Percentiles rank a stretch among this genome's conserved stretches.
Conservation (phyloP, 108 stramenopile genomes). For the Cylindrotheca fusiformis region DNA sequence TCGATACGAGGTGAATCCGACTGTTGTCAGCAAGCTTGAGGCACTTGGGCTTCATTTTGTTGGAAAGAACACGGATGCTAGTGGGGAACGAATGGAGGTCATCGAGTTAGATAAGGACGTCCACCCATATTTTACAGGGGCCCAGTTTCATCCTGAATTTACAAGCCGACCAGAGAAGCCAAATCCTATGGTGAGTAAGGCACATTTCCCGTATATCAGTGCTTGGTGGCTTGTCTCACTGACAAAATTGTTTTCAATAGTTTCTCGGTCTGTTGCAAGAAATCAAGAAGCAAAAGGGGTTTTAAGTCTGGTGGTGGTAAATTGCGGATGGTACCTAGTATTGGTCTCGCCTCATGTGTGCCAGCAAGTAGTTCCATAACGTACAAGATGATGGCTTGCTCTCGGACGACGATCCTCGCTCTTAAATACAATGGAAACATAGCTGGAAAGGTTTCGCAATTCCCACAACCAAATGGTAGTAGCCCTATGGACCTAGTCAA, state of each 20-base stretch:
- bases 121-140: slow-evolving; percentile 96
- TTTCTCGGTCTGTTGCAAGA: slow-evolving; percentile 91
- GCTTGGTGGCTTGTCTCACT: background rate
- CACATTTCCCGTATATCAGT: background rate
- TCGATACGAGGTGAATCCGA: slow-evolving; percentile 99
- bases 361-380: too few species aligned
- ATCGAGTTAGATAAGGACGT: slow-evolving; percentile 76
- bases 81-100: slow-evolving; percentile 95
- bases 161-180: slow-evolving; percentile 90
- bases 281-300: slow-evolving; percentile 50
- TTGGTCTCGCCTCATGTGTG: too few species aligned
- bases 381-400: too few species aligned
- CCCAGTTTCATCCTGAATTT: slow-evolving; percentile 99
- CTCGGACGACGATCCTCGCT: too few species aligned
- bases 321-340: too few species aligned
- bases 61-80: slow-evolving; percentile 80
- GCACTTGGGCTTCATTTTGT: slow-evolving; percentile 91
- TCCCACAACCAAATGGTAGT: too few species aligned
- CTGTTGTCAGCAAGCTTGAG: slow-evolving; percentile 72
- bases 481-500: too few species aligned
- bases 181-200: slow-evolving; percentile 63
- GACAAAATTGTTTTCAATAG: background rate
- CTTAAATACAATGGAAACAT: too few species aligned
- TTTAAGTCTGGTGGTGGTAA: background rate
- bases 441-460: too few species aligned